phyloP scores from a whole-genome alignment of 805 yeast species.

The Millerago galiae region DNA sequence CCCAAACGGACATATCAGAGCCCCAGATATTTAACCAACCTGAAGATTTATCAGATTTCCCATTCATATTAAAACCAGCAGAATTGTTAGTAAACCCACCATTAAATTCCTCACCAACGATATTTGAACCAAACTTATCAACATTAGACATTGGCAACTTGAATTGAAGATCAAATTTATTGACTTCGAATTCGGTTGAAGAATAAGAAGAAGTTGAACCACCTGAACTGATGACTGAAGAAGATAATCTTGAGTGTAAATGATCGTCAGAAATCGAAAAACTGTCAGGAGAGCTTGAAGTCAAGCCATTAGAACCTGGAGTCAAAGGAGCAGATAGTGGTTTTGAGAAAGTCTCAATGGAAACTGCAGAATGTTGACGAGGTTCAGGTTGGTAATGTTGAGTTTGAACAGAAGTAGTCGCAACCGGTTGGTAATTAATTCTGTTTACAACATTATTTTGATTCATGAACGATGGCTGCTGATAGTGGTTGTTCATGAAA shows the following conservation, averaged over 20 bases:
- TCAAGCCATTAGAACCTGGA: slow-evolving; percentile 1
- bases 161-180: not conserved
- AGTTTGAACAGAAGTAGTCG: not conserved
- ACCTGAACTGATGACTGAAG: slow-evolving; percentile 21
- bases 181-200: not conserved
- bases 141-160: not conserved
- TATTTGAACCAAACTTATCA: slow-evolving; percentile 2
- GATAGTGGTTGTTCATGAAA: not conserved
- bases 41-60: slow-evolving; percentile 11
- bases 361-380: not conserved
- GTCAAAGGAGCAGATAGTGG: slow-evolving; percentile 6
- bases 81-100: not conserved
- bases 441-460: not conserved
- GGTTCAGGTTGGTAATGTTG: not conserved
- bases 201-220: slow-evolving; percentile 14
- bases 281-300: slow-evolving; percentile 15
- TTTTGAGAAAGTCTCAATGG: not conserved
- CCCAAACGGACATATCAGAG: slow-evolving; percentile 27
- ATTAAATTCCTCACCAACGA: not conserved
- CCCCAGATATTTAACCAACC: slow-evolving; percentile 27
- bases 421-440: not conserved
- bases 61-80: slow-evolving; percentile 2
- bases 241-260: slow-evolving; percentile 12
- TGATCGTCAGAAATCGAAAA: slow-evolving; percentile 12
- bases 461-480: not conserved